phyloP scores from a whole-genome alignment of 2,329 filamentous ascomycete genomes.

The Colletotrichum falcatum region DNA sequence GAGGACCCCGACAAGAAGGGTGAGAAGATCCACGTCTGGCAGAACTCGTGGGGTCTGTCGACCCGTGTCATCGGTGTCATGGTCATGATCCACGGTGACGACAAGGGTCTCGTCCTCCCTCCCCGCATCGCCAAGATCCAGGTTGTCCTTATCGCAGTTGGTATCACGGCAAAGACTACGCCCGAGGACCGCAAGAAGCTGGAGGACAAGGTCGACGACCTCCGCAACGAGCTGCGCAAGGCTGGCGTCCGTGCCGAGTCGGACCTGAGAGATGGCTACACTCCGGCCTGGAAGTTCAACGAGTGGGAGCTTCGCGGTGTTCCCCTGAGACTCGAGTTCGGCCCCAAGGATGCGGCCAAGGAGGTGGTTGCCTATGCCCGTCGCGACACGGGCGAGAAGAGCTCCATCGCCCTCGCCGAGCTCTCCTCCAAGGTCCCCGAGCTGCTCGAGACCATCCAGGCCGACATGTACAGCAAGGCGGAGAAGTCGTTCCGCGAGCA shows the following conservation, averaged over 20 bases:
- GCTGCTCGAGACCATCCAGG: conserved; percentile 90
- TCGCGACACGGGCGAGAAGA: conserved; percentile 88
- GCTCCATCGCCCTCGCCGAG: conserved; percentile 80
- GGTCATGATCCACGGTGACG: conserved; percentile 97
- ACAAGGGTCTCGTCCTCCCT: conserved; percentile 94
- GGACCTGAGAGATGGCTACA: conserved; percentile 90
- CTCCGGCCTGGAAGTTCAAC: conserved; percentile 98
- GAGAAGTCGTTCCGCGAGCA: conserved; percentile 83
- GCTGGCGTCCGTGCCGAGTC: conserved; percentile 82
- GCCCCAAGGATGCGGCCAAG: conserved; percentile 91
- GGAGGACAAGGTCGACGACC: conserved; percentile 78
- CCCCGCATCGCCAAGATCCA: conserved; percentile 90
- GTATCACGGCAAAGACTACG: conserved; percentile 88
- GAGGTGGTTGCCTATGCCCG: conserved; percentile 87
- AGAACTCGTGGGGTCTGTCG: conserved; percentile 98
- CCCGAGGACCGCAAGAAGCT: conserved; percentile 83
- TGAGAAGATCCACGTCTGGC: conserved; percentile 89
- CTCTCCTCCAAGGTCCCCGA: conserved; percentile 79
- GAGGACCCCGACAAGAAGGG: conserved; percentile 90
- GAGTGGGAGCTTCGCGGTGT: conserved; percentile 98
- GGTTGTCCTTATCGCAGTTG: conserved; percentile 89
- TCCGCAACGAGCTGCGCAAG: conserved; percentile 76
- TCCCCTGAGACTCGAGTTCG: conserved; percentile 93
- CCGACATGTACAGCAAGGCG: conserved; percentile 82
- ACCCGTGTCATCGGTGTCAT: conserved; percentile 98